Conservation (phyloP, 192 early-diverging fungal species). For the Gaertneriomyces semiglobifer region DNA sequence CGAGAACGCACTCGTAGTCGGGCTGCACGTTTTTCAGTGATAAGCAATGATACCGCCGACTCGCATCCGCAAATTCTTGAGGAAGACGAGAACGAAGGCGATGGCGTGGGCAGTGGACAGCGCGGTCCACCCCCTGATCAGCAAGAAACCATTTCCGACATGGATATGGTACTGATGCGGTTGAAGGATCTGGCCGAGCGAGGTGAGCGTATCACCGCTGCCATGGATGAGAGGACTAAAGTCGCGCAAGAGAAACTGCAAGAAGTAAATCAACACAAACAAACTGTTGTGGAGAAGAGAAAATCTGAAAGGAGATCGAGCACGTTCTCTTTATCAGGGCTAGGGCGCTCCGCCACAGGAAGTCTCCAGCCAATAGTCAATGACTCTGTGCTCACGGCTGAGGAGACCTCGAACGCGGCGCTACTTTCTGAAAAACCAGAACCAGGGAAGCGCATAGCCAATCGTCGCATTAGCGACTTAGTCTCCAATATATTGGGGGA, state of each 20-base stretch:
- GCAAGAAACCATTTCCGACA: background rate
- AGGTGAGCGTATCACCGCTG: conserved; percentile 7
- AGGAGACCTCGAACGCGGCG: background rate
- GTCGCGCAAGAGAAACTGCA: conserved; percentile 23
- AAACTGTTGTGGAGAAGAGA: conserved; percentile 20
- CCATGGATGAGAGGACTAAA: conserved; percentile 24
- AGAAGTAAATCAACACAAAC: conserved; percentile 18
- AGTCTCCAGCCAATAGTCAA: background rate
- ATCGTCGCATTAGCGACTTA: background rate
- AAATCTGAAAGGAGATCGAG: background rate
- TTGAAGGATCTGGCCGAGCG: conserved; percentile 25
- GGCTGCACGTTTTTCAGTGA: no score
- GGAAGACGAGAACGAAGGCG: no score
- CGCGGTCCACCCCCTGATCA: no score
- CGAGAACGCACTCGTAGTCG: no score
- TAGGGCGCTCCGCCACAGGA: conserved; percentile 2
- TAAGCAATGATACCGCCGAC: no score
- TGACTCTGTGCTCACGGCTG: background rate
- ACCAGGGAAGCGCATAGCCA: conserved; percentile 4
- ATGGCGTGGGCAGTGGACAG: no score
- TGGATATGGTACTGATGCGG: conserved; percentile 25
- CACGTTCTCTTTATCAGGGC: background rate
- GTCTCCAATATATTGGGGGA: conserved; percentile 4
- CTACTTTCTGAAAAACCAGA: background rate
- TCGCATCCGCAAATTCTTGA: no score